A percentile compares a stretch with the other conserved stretches of the same genome.
phyloP scores from a whole-genome alignment of 2,329 filamentous ascomycete genomes.

The Hawksworthiomyces lignivorus region DNA sequence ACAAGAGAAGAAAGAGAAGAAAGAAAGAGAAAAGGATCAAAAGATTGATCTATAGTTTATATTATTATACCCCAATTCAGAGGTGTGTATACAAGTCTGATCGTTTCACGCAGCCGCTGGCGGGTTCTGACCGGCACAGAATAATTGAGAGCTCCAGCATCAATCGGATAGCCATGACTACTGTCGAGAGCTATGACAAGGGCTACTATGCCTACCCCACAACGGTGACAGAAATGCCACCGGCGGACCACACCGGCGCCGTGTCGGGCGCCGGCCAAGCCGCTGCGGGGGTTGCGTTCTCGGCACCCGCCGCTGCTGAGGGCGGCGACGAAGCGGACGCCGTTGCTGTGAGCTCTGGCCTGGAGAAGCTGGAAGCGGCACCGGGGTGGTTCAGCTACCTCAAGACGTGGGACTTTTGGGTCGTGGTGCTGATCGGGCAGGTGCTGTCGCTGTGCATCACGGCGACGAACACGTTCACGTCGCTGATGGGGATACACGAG shows the following conservation, averaged over 20 bases:
- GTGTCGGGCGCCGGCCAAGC: conserved; percentile 5
- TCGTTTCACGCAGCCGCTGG: no score
- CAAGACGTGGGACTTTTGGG: conserved; percentile 78
- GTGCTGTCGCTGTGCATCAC: conserved; percentile 84
- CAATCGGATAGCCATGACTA: no score
- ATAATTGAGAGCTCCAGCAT: no score
- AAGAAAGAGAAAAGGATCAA: background rate
- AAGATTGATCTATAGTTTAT: background rate
- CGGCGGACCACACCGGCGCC: conserved; percentile 14
- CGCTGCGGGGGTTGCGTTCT: conserved; percentile 16
- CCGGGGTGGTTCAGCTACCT: conserved; percentile 64
- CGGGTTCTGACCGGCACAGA: background rate
- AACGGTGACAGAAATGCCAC: background rate
- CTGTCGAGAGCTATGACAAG: conserved; percentile 5
- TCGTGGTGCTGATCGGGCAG: conserved; percentile 74
- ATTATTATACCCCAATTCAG: no score
- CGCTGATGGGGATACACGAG: conserved; percentile 55
- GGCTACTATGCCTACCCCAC: conserved; percentile 7
- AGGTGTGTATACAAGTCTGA: no score
- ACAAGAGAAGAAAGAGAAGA: background rate
- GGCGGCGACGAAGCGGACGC: conserved; percentile 16
- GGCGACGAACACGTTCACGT: conserved; percentile 82
- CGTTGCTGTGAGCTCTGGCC: conserved; percentile 40
- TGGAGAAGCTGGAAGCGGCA: conserved; percentile 42
- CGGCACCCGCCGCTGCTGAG: no score